A percentile compares a stretch with the other conserved stretches of the same genome.
Conservation (phyloP, 2,329 filamentous ascomycete genomes). For the Myriangium duriaei region DNA sequence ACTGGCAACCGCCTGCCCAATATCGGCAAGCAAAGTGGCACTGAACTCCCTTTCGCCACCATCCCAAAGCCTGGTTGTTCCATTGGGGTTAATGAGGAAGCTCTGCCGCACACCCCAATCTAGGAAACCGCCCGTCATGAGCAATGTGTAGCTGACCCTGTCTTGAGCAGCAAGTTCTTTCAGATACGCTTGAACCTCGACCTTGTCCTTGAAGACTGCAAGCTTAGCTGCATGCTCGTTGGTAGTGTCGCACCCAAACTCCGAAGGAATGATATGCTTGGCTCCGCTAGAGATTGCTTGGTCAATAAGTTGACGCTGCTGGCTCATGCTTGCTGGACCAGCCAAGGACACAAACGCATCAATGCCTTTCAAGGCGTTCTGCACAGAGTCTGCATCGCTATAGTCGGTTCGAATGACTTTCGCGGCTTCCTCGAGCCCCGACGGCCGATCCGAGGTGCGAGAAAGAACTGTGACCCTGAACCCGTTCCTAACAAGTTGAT, state of each 20-base stretch:
- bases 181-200: conserved; percentile 25
- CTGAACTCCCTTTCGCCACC: conserved; percentile 24
- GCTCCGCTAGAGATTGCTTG: conserved; percentile 28
- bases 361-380: conserved; percentile 22
- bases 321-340: conserved; percentile 19
- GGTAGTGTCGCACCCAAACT: conserved; percentile 28
- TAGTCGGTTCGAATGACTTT: conserved; percentile 18
- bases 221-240: conserved; percentile 20
- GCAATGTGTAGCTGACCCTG: conserved; percentile 22
- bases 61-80: conserved; percentile 20
- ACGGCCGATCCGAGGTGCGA: conserved; percentile 15
- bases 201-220: conserved; percentile 27
- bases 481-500: conserved; percentile 28
- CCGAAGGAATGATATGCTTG: conserved; percentile 29
- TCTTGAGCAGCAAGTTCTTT: conserved; percentile 16
- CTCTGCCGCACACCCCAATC: conserved; percentile 24
- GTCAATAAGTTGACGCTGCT: conserved; percentile 25
- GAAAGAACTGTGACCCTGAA: conserved; percentile 24
- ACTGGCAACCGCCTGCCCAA: conserved; percentile 23
- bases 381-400: conserved; percentile 22
- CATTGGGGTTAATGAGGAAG: conserved; percentile 21
- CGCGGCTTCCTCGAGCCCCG: conserved; percentile 17
- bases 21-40: conserved; percentile 19
- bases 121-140: conserved; percentile 26
- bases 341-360: conserved; percentile 28